phyloP scores from a whole-genome alignment of 2,329 filamentous ascomycete species.

The Sclerotinia borealis region DNA sequence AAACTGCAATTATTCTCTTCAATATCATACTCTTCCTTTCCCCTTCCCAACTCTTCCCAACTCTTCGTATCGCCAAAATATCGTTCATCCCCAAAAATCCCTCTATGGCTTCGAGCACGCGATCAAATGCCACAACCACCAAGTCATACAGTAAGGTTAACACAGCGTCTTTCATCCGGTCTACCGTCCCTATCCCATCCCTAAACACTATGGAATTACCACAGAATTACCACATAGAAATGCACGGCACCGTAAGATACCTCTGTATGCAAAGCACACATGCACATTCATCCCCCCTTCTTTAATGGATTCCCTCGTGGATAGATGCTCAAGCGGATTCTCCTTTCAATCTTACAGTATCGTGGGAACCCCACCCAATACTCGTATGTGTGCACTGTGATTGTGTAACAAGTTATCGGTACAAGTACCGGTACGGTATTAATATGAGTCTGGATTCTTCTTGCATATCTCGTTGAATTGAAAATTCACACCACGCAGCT shows the following conservation, averaged over 20 bases:
- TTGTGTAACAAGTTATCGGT: not conserved
- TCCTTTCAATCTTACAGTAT: not conserved
- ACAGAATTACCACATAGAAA: constrained; percentile 6
- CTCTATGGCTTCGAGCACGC: not conserved
- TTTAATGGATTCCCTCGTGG: too few relatives aligned
- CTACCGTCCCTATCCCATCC: not conserved
- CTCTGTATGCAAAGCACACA: not conserved
- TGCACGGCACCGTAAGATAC: not conserved
- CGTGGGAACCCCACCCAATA: not conserved
- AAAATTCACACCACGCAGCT: not conserved
- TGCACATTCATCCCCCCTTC: too few relatives aligned
- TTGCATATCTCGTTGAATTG: not conserved
- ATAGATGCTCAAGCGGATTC: not conserved
- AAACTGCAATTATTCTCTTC: not conserved
- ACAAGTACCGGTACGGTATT: too few relatives aligned
- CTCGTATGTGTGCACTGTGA: too few relatives aligned
- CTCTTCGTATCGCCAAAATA: not conserved
- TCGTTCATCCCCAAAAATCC: not conserved
- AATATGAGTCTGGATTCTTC: not conserved
- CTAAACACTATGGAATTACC: not conserved
- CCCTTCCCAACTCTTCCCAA: not conserved
- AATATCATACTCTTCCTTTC: not conserved
- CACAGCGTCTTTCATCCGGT: not conserved
- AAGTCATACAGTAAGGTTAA: not conserved
- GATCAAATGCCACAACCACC: not conserved